These are phyloP conservation scores for Juglanconis sp. DNA, from an alignment of 2,329 filamentous ascomycete species.

Conservation along the genomic window DNA sequence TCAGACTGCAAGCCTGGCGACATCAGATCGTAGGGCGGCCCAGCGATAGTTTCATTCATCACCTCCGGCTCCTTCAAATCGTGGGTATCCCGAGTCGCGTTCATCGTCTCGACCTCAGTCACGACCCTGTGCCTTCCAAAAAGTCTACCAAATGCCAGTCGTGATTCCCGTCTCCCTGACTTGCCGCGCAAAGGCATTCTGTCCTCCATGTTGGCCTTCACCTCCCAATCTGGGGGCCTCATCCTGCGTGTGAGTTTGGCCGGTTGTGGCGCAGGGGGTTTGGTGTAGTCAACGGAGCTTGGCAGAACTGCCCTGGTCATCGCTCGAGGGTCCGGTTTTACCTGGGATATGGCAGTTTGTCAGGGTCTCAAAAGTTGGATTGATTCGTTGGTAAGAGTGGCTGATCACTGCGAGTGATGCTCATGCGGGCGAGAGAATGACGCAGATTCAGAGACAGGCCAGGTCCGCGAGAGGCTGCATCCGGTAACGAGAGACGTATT, in stretches of 20 bases:
- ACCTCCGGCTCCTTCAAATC: constrained; percentile 3
- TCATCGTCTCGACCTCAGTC: constrained; percentile 31
- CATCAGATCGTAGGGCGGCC: constrained; percentile 10
- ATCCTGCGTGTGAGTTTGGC: constrained; percentile 28
- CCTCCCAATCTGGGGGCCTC: constrained; percentile 36
- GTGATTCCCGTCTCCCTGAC: constrained; percentile 47
- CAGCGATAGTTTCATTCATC: constrained; percentile 2
- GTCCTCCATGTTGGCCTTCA: constrained; percentile 30
- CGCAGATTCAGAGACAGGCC: constrained; percentile 8
- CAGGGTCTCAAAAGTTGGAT: not conserved
- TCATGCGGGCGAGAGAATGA: constrained; percentile 10
- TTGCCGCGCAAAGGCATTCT: constrained; percentile 42
- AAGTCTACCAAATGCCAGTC: constrained; percentile 47
- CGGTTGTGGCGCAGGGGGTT: constrained; percentile 18
- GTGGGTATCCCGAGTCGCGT: not conserved
- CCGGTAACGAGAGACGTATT: constrained; percentile 6
- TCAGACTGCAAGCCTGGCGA: constrained; percentile 9
- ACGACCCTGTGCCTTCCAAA: constrained; percentile 44
- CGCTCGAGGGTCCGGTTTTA: not conserved
- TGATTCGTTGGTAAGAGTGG: not conserved
- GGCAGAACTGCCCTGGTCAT: constrained; percentile 4
- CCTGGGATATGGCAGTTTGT: not conserved
- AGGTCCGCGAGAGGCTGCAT: not conserved
- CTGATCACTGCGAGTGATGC: constrained; percentile 4
- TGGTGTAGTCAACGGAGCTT: not conserved